Evolutionary conservation across 2,329 filamentous ascomycete genomes (phyloP), one percentile per base, ranked within the genome.

Genomic region (Talaromyces sp.): DNA sequence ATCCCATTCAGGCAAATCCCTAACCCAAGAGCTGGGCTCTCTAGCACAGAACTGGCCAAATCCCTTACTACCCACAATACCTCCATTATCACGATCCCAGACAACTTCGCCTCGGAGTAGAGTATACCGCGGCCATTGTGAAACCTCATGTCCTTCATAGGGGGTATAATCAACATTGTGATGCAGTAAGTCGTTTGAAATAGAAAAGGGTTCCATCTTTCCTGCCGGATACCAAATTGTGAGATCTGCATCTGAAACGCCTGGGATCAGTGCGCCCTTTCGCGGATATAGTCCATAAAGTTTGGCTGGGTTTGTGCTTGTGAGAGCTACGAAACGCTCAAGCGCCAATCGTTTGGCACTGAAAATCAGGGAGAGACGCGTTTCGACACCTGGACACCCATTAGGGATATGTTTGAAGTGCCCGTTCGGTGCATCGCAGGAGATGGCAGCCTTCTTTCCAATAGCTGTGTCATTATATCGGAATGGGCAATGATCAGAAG

Each of bases 111-210:
- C 33, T 35, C 33, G 33, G 33, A 35, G 33, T 7, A 35, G 13
- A 35, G 33, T 35, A 35, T 35, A 35, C n/a, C 33, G 33, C 3
- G 33, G 33, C 33, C 33, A 35, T n/a, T 35, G 13, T 14, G 33
- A 35, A 35, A 35, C 13, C 16, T 24, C 37, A 8, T 10, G 27
- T 4, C 19, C 20, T 27, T 24, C 20, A 43, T 16, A 43, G 1
- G 22, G 10, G 8, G 48, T 51, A 13, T 51, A 51, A 32, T 51
- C 48, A n/a, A 45, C 48, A 30, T 30, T 40, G 22, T 51, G 48
- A 5, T 51, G 40, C 30, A 51, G 16, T 22, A 32, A 32, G 8
- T 11, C 16, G n/a, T 51, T 32, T 3, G 32, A 22, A 24, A 51
- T 44, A 27, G 24, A 27, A 3, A 22, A 17, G 11, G 32, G 36